phyloP scores from a whole-genome alignment of 2,329 filamentous ascomycete genomes.

The Mollisia scopiformis region DNA sequence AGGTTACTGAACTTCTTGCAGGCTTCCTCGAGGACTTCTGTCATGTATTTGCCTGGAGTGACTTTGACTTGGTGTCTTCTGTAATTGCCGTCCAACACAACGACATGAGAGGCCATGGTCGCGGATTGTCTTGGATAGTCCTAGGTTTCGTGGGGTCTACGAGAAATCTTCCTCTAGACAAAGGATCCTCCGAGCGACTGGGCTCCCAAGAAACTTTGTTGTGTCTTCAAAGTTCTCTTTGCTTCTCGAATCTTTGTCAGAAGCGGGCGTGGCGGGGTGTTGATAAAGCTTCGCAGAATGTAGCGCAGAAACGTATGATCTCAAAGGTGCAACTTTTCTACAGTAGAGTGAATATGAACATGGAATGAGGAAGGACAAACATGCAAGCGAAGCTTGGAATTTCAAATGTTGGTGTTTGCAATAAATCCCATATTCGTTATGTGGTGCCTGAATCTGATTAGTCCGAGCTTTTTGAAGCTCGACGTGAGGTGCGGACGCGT shows the following conservation, averaged over 20 bases:
- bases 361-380: not conserved
- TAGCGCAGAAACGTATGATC: not conserved
- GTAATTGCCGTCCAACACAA: constrained; percentile 81
- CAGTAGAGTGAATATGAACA: not conserved
- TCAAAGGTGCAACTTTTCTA: not conserved
- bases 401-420: not conserved
- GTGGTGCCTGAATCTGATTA: constrained; percentile 29
- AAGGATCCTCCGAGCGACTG: not conserved
- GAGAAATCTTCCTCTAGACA: not conserved
- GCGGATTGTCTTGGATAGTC: constrained; percentile 1
- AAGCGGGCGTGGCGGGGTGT: constrained; percentile 33
- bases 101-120: constrained; percentile 82
- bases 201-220: not conserved
- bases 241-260: constrained; percentile 34
- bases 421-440: constrained; percentile 6
- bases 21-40: constrained; percentile 85
- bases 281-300: not conserved
- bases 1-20: constrained; percentile 73
- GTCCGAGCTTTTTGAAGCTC: constrained; percentile 36
- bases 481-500: constrained; percentile 28
- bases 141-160: not conserved
- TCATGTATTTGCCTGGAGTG: constrained; percentile 76
- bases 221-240: constrained; percentile 22
- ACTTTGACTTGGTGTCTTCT: constrained; percentile 83
- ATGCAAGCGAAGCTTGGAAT: not conserved